Conservation (phyloP, 2,329 filamentous ascomycete genomes). For the Helicocarpus griseus region DNA sequence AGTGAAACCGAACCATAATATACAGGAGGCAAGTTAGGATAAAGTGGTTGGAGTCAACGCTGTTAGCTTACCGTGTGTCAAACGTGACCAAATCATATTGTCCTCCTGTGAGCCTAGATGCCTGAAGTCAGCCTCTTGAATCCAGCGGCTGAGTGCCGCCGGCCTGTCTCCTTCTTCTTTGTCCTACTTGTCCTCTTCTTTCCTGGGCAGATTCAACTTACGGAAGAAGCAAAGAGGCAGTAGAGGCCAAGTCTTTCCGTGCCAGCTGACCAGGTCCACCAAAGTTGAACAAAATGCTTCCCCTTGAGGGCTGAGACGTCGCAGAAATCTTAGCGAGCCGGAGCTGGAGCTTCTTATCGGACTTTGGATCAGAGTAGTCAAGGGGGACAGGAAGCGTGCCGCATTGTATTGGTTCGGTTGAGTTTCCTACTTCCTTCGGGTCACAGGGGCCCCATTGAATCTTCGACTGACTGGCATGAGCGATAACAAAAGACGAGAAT, state of each 20-base stretch:
- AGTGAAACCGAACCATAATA: not conserved
- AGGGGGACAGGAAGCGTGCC: constrained; percentile 25
- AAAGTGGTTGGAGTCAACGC: not conserved
- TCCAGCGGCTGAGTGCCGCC: no score
- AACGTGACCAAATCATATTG: constrained; percentile 12
- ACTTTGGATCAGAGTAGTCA: constrained; percentile 22
- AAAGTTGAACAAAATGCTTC: constrained; percentile 25
- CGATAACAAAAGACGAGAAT: no score
- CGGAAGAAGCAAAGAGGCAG: no score
- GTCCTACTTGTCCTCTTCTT: no score
- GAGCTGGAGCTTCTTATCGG: constrained; percentile 17
- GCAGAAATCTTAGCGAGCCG: constrained; percentile 21
- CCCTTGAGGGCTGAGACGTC: constrained; percentile 18
- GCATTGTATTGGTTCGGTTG: constrained; percentile 15
- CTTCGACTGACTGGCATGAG: no score
- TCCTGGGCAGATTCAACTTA: no score
- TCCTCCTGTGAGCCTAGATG: no score
- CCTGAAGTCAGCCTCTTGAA: no score
- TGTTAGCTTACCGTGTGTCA: constrained; percentile 9
- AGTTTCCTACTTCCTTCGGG: no score
- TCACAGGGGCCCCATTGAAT: constrained; percentile 1
- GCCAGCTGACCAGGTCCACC: constrained; percentile 23
- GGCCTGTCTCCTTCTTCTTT: no score
- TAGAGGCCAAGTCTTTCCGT: constrained; percentile 4
- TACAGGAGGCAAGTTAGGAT: not conserved